Evolutionary conservation across 208 protist species (phyloP), one percentile per base, ranked within the genome.

Genomic region (Phytomonas francai): DNA sequence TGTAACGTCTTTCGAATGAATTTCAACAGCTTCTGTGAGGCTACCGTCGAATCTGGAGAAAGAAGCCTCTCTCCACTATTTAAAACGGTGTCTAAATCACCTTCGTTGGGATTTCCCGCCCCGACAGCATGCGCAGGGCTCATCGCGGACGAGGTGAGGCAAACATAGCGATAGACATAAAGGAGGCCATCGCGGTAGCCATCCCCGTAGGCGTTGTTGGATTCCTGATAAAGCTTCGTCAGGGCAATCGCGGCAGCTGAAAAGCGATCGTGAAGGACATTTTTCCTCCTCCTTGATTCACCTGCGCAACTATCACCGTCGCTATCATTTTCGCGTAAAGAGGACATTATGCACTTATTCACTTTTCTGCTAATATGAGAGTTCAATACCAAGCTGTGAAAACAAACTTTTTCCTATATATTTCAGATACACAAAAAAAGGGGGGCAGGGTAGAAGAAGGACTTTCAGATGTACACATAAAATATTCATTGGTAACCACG

Each of bases 151-250:
- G 74, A 45, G 58, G 64, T 72, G 19, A 74, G 34, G 25, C 79
- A 62, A 56, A 86, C 57, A 65, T 84, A 84, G 19, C 73, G 77
- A 29, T 80, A 75, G 7, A 87, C 71, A 30, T 78, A 74, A 28
- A 84, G 62, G 0, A 87, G 68, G 0, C 80, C 81, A 57, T 91
- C 85, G 45, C 73, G 73, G 67, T 84, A 86, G 32, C 84, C 80
- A 14, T 68, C 68, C 45, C 82, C 76, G 70, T 89, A 89, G 39
- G 80, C 58, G 59, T 78, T 62, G 45, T 65, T 79, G 31, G 80
- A 80, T 36, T 84, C 78, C 8, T 74, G 72, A 61, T 87, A 89
- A 30, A 89, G 72, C 27, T 84, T 77, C 2, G 80, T 77, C 8
- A 89, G 60, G 19, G 71, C 68, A 22, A 70, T 80, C 7, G 84